Base-by-base conservation (phyloP, 1,139 yeast genomes). In the Nakaseomyces kungkrabaensis region DNA sequence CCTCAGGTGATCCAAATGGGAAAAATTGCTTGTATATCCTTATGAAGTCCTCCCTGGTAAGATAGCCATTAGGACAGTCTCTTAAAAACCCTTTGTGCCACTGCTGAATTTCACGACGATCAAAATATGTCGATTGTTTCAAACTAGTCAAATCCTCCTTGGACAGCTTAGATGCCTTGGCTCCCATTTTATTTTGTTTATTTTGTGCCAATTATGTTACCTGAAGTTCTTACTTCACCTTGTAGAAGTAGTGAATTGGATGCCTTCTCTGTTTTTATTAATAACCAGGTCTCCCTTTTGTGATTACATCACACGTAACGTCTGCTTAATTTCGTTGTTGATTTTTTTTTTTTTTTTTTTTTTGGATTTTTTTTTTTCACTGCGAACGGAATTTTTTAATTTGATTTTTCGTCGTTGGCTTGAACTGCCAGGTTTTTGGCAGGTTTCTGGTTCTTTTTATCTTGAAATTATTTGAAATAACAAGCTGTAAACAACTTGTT, bases 1-100 rank as follows among this genome's bases (percentile, higher is more conserved):
- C 92, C 10, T 85, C 78, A 0, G 98, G 96, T 62, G 92, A 96
- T 1, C 99, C 99, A 72, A 94, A 94, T 24, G 99, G 99, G 72
- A 94, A 94, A 68, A 90, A 94, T 65, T 92, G 97, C 67, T 87
- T 88, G 71, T 89, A 94, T 24, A 92, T 90, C 67, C 86, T 87
- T 56, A 86, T 82, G 67, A 94, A 89, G 64, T 92, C 97, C 49
- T 85, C 87, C 62, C 85, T 85, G 8, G 89, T 80, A 43, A 94
- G 73, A 63, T 85, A 92, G 0, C 98, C 98, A 44, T 81, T 76
- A 0, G 97, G 97, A 66, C 97, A 90, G 63, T 94, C 98, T 62
- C 96, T 77, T 46, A 85, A 73, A 61, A 92, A 92, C 4, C 97
- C 97, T 66, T 89, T 90, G 67, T 90, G 92, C 98, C 98, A 92